phyloP scores from a whole-genome alignment of 176 grass and related monocot genomes.

The Musa troglodytarum region DNA sequence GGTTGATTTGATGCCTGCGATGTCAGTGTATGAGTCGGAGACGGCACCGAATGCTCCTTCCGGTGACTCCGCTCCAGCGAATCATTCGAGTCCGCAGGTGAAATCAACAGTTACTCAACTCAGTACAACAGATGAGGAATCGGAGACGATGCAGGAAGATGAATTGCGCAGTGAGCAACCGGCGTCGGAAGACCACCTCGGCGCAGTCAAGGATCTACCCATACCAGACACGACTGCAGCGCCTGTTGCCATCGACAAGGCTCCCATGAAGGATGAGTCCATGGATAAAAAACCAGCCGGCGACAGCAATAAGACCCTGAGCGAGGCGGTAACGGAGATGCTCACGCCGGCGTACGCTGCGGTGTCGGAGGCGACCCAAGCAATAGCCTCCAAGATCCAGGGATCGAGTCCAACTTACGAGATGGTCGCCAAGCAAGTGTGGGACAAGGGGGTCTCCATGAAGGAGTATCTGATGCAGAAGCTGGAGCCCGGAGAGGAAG shows the following conservation, averaged over 20 bases:
- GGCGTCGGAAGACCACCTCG: not conserved
- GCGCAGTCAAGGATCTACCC: not conserved
- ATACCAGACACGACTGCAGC: not conserved
- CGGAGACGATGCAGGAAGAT: not conserved
- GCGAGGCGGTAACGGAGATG: not conserved
- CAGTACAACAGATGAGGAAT: not conserved
- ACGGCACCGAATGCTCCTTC: not conserved
- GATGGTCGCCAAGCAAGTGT: slow-evolving; percentile 4
- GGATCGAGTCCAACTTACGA: not conserved
- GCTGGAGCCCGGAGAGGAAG: slow-evolving; percentile 65
- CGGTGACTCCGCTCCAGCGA: no score
- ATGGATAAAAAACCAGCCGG: not conserved
- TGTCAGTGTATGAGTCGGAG: not conserved
- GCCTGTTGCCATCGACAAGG: not conserved
- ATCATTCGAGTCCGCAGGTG: not conserved
- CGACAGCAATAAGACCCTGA: not conserved
- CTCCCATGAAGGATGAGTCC: not conserved
- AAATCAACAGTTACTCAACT: not conserved
- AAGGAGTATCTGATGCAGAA: slow-evolving; percentile 59
- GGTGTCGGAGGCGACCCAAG: not conserved
- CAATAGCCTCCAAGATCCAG: slow-evolving; percentile 10
- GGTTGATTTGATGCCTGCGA: not conserved
- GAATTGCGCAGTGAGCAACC: not conserved
- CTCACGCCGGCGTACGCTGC: not conserved
- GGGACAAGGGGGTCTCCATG: slow-evolving; percentile 39